A percentile compares a stretch with the other conserved stretches of the same genome.
Evolutionary conservation across 208 protist species (phyloP).

Genomic region (Angomonas ambiguus): DNA sequence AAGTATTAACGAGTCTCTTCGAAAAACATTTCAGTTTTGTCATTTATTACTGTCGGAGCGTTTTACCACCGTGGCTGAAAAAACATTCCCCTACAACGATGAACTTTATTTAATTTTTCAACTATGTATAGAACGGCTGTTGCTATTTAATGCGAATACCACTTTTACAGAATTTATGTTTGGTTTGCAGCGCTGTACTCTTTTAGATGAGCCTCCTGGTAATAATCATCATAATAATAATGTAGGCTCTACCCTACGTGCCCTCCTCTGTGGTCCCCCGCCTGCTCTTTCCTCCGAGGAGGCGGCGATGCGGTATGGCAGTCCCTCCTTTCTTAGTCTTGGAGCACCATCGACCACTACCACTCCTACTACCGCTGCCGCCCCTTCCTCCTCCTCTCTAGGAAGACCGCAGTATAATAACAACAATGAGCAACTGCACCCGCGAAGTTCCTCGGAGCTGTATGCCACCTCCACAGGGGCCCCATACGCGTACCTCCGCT

Average conservation of each 20-base stretch:
- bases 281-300: neutral
- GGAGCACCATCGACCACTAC: no score
- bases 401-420: constrained; percentile 3
- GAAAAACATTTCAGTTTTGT: neutral
- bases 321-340: neutral
- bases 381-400: no score
- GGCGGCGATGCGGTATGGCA: neutral
- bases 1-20: constrained; percentile 46
- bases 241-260: neutral
- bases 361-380: no score
- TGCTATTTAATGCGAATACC: constrained; percentile 57
- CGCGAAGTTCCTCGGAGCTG: neutral
- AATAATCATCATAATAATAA: neutral
- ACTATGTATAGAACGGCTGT: constrained; percentile 47
- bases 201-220: constrained; percentile 10
- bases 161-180: constrained; percentile 79
- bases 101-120: constrained; percentile 51
- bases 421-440: neutral
- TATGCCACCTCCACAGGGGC: neutral
- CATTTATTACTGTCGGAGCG: constrained; percentile 3
- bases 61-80: neutral
- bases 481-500: neutral
- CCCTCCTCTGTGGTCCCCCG: neutral
- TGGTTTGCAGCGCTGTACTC: constrained; percentile 36
- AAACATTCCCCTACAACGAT: constrained; percentile 44